Evolutionary conservation across 306 rosid species (phyloP), one percentile per base, ranked within the genome.

Genomic region (Malus sylvestris): DNA sequence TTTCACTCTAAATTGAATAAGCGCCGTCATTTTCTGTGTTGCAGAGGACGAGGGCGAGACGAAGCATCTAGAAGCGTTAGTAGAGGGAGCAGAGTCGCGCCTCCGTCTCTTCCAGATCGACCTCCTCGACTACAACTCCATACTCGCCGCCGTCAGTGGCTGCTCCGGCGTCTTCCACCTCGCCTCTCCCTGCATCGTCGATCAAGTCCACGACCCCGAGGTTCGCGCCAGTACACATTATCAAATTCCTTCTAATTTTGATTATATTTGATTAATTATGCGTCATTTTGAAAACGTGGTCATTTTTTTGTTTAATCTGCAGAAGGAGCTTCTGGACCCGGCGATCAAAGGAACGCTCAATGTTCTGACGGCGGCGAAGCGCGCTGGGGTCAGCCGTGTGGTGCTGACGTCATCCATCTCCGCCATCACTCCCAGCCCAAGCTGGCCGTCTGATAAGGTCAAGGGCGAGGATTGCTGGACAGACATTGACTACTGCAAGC

Each of bases 331-430:
- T 1, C 61, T 94, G 87, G 97, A 94, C 62, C 97, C 97, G 32
- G 98, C 98, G 12, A 81, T 92, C 22, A 94, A 89, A 77, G 98
- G 98, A 61, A 94, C 98, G 6, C 8, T 78, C 16, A 90, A 94
- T 27, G 98, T 92, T 33, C 87, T 92, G 25, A 76, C 77, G 55
- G 97, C 96, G 67, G 93, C 97, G 8, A 86, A 94, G 79, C 89
- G 87, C 79, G 95, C 88, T 1, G 96, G 95, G 51, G 95, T 89
- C 42, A 29, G 70, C 78, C 96, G 97, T 78, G 93, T 92, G 72
- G 98, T 94, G 76, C 73, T 90, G 40, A 94, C 96, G 42, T 94
- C 97, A 12, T 94, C 98, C 8, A 12, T 79, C 68, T 87, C 98
- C 2, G 85, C 98, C 19, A 84, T 90, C 74, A 58, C 9, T 30